Evolutionary conservation across 768 basidiomycete species (phyloP), one percentile per base, ranked within the genome.

Genomic region (Auriscalpium orientale): DNA sequence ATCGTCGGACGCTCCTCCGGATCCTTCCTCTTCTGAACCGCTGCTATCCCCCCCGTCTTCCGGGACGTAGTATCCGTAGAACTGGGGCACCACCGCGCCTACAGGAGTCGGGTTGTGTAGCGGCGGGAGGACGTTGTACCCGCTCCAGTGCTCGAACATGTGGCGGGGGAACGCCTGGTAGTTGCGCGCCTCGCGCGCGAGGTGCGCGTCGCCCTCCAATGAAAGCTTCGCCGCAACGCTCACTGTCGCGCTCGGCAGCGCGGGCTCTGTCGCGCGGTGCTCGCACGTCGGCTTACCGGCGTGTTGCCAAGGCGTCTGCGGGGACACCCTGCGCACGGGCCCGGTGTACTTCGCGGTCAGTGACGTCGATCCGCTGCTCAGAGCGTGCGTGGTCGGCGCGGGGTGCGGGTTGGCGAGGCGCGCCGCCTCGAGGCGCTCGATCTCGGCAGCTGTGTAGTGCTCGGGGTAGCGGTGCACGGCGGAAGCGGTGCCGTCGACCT

Each of bases 11-110:
- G 28, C 28, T 28, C 28, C 28, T 28, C 28, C 28, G 5, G 28
- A 28, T 28, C 5, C 28, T 7, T 28, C 28, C 28, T 28, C 28
- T 28, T 28, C 28, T 28, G 28, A 28, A 28, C 28, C 7, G 4
- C 4, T 28, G 2, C 28, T 5, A 5, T 50, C 16, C 10, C 52
- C 33, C 16, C 65, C 59, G 15, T 58, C 55, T 1, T 60, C 54
- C 0, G 71, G 72, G 0, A 63, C 64, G 59, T 84, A 85, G 66
- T 79, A 81, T 1, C 84, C 83, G 60, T 81, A 85, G 66, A 77
- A 85, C 65, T 83, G 81, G 0, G 84, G 84, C 3, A 80, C 77
- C 51, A 85, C 53, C 0, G 83, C 74, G 9, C 72, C 70, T 4
- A 79, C 70, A 4, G 82, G 82, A 0, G 77, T 73, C 1, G 80